phyloP scores from a whole-genome alignment of 352 stramenopile species.

The Phytopythium sindhum region DNA sequence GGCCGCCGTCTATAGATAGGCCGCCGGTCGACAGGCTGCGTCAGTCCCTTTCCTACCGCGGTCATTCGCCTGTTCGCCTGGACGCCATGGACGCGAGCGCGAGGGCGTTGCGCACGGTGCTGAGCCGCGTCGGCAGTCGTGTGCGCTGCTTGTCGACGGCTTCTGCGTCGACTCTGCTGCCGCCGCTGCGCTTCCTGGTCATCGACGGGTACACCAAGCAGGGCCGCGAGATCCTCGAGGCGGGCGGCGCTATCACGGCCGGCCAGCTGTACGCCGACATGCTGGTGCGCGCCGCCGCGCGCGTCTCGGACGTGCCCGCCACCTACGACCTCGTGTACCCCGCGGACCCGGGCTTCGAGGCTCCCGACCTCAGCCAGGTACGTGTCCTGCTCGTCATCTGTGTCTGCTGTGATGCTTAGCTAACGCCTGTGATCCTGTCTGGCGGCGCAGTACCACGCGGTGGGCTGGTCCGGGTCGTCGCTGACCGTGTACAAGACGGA shows the following conservation, averaged over 20 bases:
- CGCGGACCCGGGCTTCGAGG: conserved; percentile 45
- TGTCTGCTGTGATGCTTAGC: neutral
- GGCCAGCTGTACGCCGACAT: conserved; percentile 70
- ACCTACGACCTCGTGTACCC: conserved; percentile 63
- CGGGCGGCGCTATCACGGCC: conserved; percentile 59
- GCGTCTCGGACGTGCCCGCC: conserved; percentile 27
- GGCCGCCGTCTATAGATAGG: conserved; percentile 4
- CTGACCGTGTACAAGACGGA: conserved; percentile 58
- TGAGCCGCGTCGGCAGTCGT: neutral
- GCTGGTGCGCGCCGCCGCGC: conserved; percentile 51
- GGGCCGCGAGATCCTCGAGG: conserved; percentile 53
- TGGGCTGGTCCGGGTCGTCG: conserved; percentile 77
- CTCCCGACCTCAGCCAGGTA: conserved; percentile 52
- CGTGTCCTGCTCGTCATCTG: neutral
- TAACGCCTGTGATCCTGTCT: conserved; percentile 5
- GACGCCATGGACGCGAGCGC: neutral
- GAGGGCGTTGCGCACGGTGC: neutral
- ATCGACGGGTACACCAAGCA: conserved; percentile 71
- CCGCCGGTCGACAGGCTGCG: neutral
- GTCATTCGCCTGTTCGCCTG: neutral
- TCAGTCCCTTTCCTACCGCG: too few relatives aligned
- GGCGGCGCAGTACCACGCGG: conserved; percentile 46
- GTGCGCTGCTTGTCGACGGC: conserved; percentile 14
- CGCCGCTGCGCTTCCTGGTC: conserved; percentile 52
- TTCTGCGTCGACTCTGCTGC: neutral